Evolutionary conservation across 768 basidiomycete species (phyloP).

Genomic region (Scleroderma bovista): DNA sequence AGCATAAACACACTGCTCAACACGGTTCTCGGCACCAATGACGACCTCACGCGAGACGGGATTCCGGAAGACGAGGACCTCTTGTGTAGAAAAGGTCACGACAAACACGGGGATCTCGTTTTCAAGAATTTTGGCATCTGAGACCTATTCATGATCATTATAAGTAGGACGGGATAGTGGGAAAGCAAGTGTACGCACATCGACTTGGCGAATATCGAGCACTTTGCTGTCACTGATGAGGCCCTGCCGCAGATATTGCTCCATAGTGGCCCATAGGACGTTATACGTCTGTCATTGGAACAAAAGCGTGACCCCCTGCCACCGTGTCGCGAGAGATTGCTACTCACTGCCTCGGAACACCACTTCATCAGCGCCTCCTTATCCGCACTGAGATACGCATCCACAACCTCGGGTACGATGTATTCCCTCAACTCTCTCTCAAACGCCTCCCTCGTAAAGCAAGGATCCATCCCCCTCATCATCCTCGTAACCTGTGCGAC

Average conservation of each 20-base stretch:
- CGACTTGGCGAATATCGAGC: constrained; percentile 95
- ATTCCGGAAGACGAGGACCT: constrained; percentile 87
- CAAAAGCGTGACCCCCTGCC: too few relatives aligned
- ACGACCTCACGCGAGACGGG: constrained; percentile 82
- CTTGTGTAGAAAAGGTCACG: constrained; percentile 89
- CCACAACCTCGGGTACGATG: constrained; percentile 96
- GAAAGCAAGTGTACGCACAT: constrained; percentile 48
- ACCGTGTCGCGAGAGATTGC: background rate
- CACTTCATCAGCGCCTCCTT: constrained; percentile 78
- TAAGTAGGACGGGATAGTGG: constrained; percentile 1
- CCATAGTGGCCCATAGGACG: constrained; percentile 98
- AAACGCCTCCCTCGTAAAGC: constrained; percentile 81
- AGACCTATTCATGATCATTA: constrained; percentile 44
- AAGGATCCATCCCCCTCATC: constrained; percentile 86
- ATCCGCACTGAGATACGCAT: constrained; percentile 91
- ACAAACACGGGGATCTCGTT: constrained; percentile 88
- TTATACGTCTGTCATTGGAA: constrained; percentile 76
- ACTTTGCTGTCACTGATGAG: constrained; percentile 90
- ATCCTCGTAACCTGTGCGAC: constrained; percentile 89
- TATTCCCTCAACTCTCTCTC: constrained; percentile 91
- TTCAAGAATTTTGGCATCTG: constrained; percentile 84
- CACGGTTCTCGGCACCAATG: constrained; percentile 84
- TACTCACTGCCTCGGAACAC: constrained; percentile 91
- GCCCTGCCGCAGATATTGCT: constrained; percentile 86
- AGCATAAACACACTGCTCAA: constrained; percentile 91